Percentiles rank a stretch among this genome's conserved stretches.
Evolutionary conservation across 1,139 yeast genomes (phyloP).

Genomic region (Waltiozyma solani): DNA sequence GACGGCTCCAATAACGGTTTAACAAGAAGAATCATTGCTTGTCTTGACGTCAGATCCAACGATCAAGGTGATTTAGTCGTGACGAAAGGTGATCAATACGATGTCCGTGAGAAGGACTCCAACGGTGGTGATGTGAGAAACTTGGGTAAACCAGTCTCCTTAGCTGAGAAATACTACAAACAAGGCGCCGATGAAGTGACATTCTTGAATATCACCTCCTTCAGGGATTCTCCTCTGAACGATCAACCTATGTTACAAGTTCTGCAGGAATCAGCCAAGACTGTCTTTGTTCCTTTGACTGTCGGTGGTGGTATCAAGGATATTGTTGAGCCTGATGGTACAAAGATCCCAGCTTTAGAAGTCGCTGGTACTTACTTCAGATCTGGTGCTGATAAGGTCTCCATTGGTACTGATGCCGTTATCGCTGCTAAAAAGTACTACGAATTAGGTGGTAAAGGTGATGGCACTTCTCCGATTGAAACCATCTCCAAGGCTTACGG

Average conservation of each 20-base stretch:
- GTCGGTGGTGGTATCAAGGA: constrained; percentile 98
- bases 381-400: constrained; percentile 95
- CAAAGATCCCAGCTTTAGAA: constrained; percentile 68
- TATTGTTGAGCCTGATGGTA: constrained; percentile 73
- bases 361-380: constrained; percentile 88
- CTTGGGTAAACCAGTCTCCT: constrained; percentile 89
- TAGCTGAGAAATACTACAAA: constrained; percentile 78
- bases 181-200: constrained; percentile 98
- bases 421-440: constrained; percentile 77
- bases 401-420: constrained; percentile 97
- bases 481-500: constrained; percentile 88
- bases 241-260: constrained; percentile 96
- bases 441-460: constrained; percentile 41
- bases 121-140: constrained; percentile 62
- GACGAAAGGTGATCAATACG: constrained; percentile 96
- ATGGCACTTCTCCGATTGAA: constrained; percentile 82
- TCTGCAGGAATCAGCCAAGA: constrained; percentile 68
- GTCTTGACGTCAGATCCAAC: constrained; percentile 91
- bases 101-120: constrained; percentile 67
- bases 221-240: constrained; percentile 81
- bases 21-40: constrained; percentile 86
- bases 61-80: constrained; percentile 93
- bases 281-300: constrained; percentile 91
- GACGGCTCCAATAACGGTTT: constrained; percentile 58
- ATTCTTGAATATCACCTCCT: constrained; percentile 87